Conservation (phyloP, 2,329 filamentous ascomycete genomes). For the Dactylella cylindrospora region DNA sequence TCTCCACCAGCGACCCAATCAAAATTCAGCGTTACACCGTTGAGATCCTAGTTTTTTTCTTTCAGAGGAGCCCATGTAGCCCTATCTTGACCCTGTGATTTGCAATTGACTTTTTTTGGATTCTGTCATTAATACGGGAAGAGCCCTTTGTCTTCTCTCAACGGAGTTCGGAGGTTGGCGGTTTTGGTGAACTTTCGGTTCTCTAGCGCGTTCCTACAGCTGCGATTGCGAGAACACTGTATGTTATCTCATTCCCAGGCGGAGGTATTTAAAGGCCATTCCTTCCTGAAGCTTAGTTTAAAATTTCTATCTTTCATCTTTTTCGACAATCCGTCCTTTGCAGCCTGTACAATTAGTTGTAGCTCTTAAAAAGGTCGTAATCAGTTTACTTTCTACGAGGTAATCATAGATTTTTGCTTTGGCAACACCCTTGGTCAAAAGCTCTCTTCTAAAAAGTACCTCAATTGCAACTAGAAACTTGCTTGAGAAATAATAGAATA, state of each 20-base stretch:
- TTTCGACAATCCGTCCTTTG: constrained; percentile 21
- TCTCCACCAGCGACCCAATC: constrained; percentile 31
- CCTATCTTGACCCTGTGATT: no score
- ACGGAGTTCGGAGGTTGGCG: constrained; percentile 41
- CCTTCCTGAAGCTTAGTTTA: not conserved
- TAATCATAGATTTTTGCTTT: no score
- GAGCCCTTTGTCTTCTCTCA: no score
- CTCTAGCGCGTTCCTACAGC: constrained; percentile 20
- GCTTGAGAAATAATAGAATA: not conserved
- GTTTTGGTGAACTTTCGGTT: constrained; percentile 4
- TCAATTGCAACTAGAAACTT: not conserved
- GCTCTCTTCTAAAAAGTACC: not conserved
- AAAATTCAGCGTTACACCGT: not conserved
- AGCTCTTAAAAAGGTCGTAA: no score
- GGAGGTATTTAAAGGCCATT: constrained; percentile 13
- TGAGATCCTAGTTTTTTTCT: constrained; percentile 9
- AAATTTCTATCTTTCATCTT: constrained; percentile 28
- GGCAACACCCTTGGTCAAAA: not conserved
- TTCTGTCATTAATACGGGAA: no score
- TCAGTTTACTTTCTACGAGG: no score
- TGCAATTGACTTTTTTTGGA: no score
- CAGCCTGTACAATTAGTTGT: no score
- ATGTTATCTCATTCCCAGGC: constrained; percentile 16
- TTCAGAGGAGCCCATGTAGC: no score
- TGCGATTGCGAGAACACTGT: constrained; percentile 34